Evolutionary conservation across 2,329 filamentous ascomycete genomes (phyloP), one percentile per base, ranked within the genome.

Genomic region (Xenosphaeropsis pyriputrescens): DNA sequence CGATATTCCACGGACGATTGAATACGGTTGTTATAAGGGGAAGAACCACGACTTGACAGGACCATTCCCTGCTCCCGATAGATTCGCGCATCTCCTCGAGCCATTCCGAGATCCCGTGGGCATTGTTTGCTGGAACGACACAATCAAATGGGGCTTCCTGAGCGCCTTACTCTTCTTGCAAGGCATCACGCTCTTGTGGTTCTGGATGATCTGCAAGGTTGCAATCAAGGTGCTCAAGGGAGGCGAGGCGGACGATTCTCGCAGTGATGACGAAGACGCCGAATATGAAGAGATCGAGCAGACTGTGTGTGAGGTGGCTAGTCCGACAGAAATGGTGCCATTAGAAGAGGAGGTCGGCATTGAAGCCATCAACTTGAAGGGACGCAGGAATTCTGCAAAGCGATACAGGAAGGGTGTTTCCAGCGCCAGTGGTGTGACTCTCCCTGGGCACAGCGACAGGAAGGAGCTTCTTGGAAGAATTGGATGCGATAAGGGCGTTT

Each of bases 201-300:
- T 96, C 53, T 69, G 67, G 44, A 82, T 94, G 76, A 94, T 96
- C 47, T 60, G 88, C 30, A 75, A 77, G 40, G 83, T 98, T 2
- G 86, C 86, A 16, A 68, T 81, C 44, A 78, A 79, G 43, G 86
- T 96, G 5, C 55, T 96, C 29, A 72, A 69, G 36, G 88, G 89
- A 22, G 72, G 69, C 29, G 67, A 74, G 22, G 86, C 89, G 5
- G 86, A 95, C 45, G 91, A 98, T 53, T 72, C 75, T 14, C 76
- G 91, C 39, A 93, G 85, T 45, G 89, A 95, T 48, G 85, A 85
- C 45, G 86, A 93, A 58, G 38, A 44, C 14, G 33, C 29, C 6
- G 31, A 32, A 35, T 63, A 66, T 12, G 65, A 71, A 2, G 32
- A 33, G 5, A 34, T 34, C 13, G 29, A 32, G 5, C 17, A 40